These are phyloP conservation scores for Aspergillus bombycis DNA, from an alignment of 2,329 filamentous ascomycete species.

Conservation along the genomic window DNA sequence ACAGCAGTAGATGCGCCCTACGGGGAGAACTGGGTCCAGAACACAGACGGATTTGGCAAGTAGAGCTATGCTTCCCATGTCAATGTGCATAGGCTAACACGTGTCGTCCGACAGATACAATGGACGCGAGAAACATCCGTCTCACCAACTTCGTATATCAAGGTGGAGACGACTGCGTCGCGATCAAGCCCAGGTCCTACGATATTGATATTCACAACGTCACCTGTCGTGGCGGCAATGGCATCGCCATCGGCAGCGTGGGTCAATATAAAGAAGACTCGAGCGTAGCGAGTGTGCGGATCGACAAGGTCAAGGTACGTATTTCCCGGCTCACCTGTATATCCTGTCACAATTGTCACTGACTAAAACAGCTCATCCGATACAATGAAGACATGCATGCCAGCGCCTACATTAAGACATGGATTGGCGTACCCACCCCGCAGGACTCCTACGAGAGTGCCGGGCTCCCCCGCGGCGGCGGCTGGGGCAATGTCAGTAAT, in stretches of 20 bases:
- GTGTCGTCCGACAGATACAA: slow-evolving; percentile 23
- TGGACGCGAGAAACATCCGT: slow-evolving; percentile 56
- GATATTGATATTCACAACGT: slow-evolving; percentile 59
- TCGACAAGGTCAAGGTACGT: slow-evolving; percentile 48
- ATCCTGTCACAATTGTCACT: not conserved
- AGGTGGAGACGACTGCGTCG: slow-evolving; percentile 65
- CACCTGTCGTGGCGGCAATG: slow-evolving; percentile 59
- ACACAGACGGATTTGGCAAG: not conserved
- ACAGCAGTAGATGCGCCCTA: not conserved
- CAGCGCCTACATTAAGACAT: slow-evolving; percentile 60
- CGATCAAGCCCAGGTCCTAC: slow-evolving; percentile 64
- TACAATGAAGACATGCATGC: slow-evolving; percentile 54
- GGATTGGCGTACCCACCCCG: slow-evolving; percentile 53
- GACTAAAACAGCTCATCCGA: slow-evolving; percentile 39
- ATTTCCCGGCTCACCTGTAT: not conserved
- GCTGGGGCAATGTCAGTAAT: slow-evolving; percentile 58
- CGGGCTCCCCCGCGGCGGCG: slow-evolving; percentile 53
- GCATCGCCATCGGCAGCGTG: slow-evolving; percentile 55
- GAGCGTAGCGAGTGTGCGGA: slow-evolving; percentile 52
- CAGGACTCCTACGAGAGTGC: slow-evolving; percentile 55
- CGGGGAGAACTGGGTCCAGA: not conserved
- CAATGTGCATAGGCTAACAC: not conserved
- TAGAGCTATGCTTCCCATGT: not conserved
- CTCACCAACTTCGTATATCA: slow-evolving; percentile 58
- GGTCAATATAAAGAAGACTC: slow-evolving; percentile 61